Base-by-base conservation (phyloP, 2,329 filamentous ascomycete genomes). In the Lachnellula willkommii region DNA sequence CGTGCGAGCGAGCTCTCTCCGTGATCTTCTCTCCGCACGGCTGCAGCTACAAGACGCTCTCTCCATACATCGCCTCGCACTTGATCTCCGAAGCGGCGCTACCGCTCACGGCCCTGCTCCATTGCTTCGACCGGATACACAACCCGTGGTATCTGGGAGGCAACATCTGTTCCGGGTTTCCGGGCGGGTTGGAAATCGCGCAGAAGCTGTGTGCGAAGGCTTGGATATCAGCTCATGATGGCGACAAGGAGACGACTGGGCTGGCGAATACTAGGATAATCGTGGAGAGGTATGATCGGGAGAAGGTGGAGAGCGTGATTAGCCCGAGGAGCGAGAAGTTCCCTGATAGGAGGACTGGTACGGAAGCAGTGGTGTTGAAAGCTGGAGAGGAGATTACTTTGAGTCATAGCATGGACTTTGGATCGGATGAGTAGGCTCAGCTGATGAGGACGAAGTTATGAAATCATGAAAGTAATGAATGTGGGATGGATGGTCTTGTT, bases 11-110 rank as follows among this genome's bases (percentile, higher is more conserved):
- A 61, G 77, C 82, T 2, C 68, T 87, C 20, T 86, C 82, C 1
- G 70, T 87, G 43, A 72, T 88, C 49, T 88, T 83, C 69, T 83
- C 83, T 0, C 84, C 85, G 0, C 83, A 87, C 64, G 84, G 84
- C 12, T 79, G 83, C 40, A 73, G 77, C 0, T 82, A 80, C 62
- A 67, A 74, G 5, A 72, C 76, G 22, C 72, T 89, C 9, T 71
- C 75, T 32, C 72, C 79, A 6, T 88, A 85, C 65, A 75, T 78
- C 5, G 76, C 77, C 2, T 75, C 77, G 0, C 80, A 86, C 64
- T 79, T 87, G 3, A 72, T 81, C 2, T 67, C 73, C 1, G 75
- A 81, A 63, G 74, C 79, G 1, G 82, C 83, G 0, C 73, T 87
- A 2, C 84, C 83, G 0, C 71, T 89, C 17, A 86, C 82, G 0